A percentile compares a stretch with the other conserved stretches of the same genome.
Conservation (phyloP, 2,329 filamentous ascomycete genomes). For the Phialocephala subalpina region DNA sequence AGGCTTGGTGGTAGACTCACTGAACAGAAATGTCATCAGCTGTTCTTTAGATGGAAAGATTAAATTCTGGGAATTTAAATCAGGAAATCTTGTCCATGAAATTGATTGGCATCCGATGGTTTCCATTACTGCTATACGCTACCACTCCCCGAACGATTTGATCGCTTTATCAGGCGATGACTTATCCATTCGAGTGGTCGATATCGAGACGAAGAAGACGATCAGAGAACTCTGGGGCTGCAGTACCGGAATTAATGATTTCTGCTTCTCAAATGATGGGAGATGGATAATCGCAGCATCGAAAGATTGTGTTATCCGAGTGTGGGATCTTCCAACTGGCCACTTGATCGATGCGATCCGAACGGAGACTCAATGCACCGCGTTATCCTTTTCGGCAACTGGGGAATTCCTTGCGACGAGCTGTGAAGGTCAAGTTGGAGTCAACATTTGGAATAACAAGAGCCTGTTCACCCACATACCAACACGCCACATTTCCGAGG, state of each 20-base stretch:
- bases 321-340: constrained; percentile 96
- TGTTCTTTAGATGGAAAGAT: constrained; percentile 90
- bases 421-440: constrained; percentile 80
- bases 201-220: constrained; percentile 87
- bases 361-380: constrained; percentile 79
- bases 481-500: constrained; percentile 83
- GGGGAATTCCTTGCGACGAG: constrained; percentile 96
- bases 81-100: constrained; percentile 79
- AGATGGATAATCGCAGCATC: constrained; percentile 93
- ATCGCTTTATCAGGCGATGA: constrained; percentile 91
- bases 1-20: constrained; percentile 85
- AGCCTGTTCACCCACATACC: constrained; percentile 89
- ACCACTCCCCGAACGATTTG: constrained; percentile 84
- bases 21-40: constrained; percentile 87
- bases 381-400: constrained; percentile 85
- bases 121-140: constrained; percentile 77
- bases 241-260: constrained; percentile 76
- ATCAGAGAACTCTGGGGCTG: constrained; percentile 94
- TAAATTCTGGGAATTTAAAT: constrained; percentile 98
- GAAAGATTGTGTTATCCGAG: constrained; percentile 78
- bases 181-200: constrained; percentile 84
- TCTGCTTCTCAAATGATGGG: constrained; percentile 91
- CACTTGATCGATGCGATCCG: constrained; percentile 94
- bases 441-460: constrained; percentile 97
- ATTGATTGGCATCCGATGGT: constrained; percentile 85